Base-by-base conservation (phyloP, 1,139 yeast genomes). In the Yamadazyma dushanensis region DNA sequence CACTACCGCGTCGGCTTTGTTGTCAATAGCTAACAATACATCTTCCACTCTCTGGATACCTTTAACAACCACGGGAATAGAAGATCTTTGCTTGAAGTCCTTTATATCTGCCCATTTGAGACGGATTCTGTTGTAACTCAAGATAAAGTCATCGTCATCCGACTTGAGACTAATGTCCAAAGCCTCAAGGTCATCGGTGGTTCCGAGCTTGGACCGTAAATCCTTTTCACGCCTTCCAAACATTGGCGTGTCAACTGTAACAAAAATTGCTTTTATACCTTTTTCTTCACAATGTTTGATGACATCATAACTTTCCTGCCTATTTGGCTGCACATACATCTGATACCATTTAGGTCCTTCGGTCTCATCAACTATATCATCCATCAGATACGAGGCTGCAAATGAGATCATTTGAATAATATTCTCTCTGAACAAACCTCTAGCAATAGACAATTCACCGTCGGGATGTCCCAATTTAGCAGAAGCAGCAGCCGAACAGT, bases 331-430 rank as follows among this genome's bases (percentile, higher is more conserved):
- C 32, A 73, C 76, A 45, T 74, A 73, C 32, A 74, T 57, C 47
- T 75, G 80, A 42, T 57, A 63, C 62, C 66, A 61, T 35, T 59
- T 66, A 15, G 50, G 49, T 2, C 44, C 44, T 7, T 14, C 22
- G 4, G 49, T 49, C 9, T 70, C 78, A 39, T 73, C 79, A 21
- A 68, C 63, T 38, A 80, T 72, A 48, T 79, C 83, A 39, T 76
- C 80, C 39, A 78, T 66, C 2, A 80, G 66, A 47, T 76, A 73
- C n/a, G 80, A 69, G 4, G 81, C 76, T 35, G 73, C 56, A 5
- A 76, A 72, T 5, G 82, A 78, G 29, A 77, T 70, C 83, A 78
- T 78, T 46, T 76, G 80, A 33, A 76, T 67, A 17, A 74, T 59
- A 32, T 61, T 70, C 36, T 70, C 67, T 32, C 59, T 54, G 13